Evolutionary conservation across 305 asterid species (phyloP), one percentile per base, ranked within the genome.

Genomic region (Coffea humblotiana): DNA sequence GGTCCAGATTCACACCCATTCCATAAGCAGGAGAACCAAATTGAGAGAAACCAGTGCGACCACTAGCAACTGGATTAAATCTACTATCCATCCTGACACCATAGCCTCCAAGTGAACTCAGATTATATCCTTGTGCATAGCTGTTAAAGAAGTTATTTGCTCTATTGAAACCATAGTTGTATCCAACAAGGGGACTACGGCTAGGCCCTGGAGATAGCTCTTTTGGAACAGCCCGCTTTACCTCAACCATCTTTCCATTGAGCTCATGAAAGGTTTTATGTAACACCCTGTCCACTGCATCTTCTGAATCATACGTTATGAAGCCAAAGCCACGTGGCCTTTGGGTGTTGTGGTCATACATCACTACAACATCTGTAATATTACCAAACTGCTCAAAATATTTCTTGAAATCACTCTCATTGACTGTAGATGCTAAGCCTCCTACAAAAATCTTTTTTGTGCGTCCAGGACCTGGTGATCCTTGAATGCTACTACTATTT

Each of bases 271-370:
- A 92, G 56, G 91, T 91, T 86, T 91, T 91, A 79, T 77, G 82
- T 48, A 94, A 82, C 72, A 91, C 97, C 85, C 84, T 89, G 68
- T 92, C 97, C 75, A 92, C 98, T 47, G 97, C 94, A 74, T 92
- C 97, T 89, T 89, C 98, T 35, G 91, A 89, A 79, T 94, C 95
- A 21, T 85, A 94, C 9, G 97, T 94, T 81, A 94, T 90, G 72
- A 94, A 94, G 45, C 98, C 98, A 79, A 94, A 92, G 82, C 98
- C 98, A 83, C 97, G 88, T 32, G 97, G 97, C 87, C 98, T 90
- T 77, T 91, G 95, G 12, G 98, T 94, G 79, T 91, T 91, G 82
- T 90, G 98, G 82, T 94, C 97, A 81, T 91, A 94, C 97, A 92
- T 92, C 79, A 94, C 97, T 52, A 94, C 97, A 37, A 90, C 96